Evolutionary conservation across 345 rosid species (phyloP).

Genomic region (Lepidium sativum): DNA sequence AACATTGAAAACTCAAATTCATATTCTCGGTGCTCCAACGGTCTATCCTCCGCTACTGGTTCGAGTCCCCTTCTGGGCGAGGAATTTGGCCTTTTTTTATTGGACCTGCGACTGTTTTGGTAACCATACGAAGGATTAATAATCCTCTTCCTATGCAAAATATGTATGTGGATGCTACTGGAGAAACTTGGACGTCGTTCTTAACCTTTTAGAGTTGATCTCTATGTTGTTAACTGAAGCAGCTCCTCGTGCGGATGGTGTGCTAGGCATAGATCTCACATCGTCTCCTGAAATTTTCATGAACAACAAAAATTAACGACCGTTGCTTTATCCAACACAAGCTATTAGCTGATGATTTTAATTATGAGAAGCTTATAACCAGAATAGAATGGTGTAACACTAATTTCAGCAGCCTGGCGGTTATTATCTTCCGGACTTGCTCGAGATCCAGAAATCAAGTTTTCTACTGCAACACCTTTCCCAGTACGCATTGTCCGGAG

Average conservation of each 20-base stretch:
- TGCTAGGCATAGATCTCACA: constrained; percentile 55
- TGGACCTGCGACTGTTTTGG: constrained; percentile 35
- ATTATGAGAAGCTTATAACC: constrained; percentile 34
- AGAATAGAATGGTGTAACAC: constrained; percentile 47
- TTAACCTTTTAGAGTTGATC: constrained; percentile 24
- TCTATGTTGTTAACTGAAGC: constrained; percentile 15
- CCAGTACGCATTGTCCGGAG: constrained; percentile 19
- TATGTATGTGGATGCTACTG: neutral
- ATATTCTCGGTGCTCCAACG: constrained; percentile 33
- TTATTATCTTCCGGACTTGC: constrained; percentile 30
- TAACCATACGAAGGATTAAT: constrained; percentile 2
- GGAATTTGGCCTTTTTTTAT: constrained; percentile 42
- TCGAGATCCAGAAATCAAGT: constrained; percentile 29
- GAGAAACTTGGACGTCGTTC: constrained; percentile 1
- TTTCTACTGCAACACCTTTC: constrained; percentile 24
- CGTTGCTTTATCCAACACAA: neutral
- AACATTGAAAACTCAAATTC: constrained; percentile 42
- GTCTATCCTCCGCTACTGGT: constrained; percentile 62
- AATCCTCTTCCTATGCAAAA: constrained; percentile 1
- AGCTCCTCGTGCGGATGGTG: constrained; percentile 53
- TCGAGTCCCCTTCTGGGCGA: constrained; percentile 64
- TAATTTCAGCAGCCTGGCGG: constrained; percentile 26
- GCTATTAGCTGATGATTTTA: neutral
- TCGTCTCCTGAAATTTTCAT: constrained; percentile 42
- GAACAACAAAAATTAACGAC: neutral